These are phyloP conservation scores for Rhododendron henanense DNA, from an alignment of 148 eudicot species.

Conservation along the genomic window DNA sequence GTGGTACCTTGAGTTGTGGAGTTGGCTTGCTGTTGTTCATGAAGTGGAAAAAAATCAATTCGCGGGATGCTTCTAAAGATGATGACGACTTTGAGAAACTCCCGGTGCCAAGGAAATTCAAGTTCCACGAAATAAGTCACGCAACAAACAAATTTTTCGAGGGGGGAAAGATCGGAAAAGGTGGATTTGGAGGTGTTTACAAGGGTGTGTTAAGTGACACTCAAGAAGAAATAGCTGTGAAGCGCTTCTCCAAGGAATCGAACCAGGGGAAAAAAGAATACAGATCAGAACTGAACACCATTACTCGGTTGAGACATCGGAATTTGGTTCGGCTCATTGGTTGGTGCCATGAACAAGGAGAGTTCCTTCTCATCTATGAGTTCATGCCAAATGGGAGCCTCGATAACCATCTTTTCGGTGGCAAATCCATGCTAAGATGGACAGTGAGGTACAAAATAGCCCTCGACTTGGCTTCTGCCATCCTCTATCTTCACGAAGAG, in stretches of 20 bases:
- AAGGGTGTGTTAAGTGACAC: not conserved
- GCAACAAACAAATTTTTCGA: not conserved
- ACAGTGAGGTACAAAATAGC: not conserved
- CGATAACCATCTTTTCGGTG: not conserved
- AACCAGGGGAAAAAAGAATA: not conserved
- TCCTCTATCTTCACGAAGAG: not conserved
- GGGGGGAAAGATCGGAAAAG: not conserved
- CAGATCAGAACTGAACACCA: not conserved
- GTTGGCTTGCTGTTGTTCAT: not conserved
- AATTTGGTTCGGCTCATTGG: not conserved
- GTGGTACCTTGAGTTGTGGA: not conserved
- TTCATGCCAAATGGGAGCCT: not conserved
- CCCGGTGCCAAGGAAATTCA: not conserved
- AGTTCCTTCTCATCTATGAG: not conserved
- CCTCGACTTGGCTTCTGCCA: not conserved
- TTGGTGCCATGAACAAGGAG: not conserved
- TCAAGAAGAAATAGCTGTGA: not conserved
- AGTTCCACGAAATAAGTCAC: not conserved
- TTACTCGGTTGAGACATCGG: not conserved
- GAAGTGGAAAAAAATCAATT: not conserved
- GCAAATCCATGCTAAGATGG: not conserved
- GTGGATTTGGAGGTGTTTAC: not conserved
- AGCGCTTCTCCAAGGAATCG: not conserved
- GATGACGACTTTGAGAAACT: not conserved
- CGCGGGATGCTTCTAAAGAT: not conserved